These are phyloP conservation scores for Sporisorium scitamineum DNA, from an alignment of 1,284 basidiomycete genomes.

Conservation along the genomic window DNA sequence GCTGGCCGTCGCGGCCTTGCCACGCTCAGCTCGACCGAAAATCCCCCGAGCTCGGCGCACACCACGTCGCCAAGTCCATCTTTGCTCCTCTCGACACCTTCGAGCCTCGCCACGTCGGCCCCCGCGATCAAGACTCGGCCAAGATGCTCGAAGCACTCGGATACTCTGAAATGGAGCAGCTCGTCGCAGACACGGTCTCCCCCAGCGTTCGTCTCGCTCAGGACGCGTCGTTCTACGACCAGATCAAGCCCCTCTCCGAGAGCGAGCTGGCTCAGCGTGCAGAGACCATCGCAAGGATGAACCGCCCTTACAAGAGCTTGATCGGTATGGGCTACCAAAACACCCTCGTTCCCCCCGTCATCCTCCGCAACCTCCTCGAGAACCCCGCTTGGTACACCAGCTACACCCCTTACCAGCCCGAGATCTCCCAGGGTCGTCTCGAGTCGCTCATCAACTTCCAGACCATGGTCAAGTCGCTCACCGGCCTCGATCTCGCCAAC, in stretches of 20 bases:
- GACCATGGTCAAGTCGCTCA: conserved; percentile 94
- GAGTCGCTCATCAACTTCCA: conserved; percentile 98
- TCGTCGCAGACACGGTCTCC: conserved; percentile 64
- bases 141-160: conserved; percentile 64
- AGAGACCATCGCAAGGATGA: conserved; percentile 80
- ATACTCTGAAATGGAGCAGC: conserved; percentile 61
- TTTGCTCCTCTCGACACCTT: conserved; percentile 66
- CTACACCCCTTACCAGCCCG: conserved; percentile 90
- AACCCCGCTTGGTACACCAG: conserved; percentile 99
- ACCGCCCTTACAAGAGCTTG: conserved; percentile 87
- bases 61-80: conserved; percentile 55
- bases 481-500: conserved; percentile 83
- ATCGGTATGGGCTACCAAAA: conserved; percentile 97
- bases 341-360: conserved; percentile 65
- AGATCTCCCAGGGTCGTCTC: conserved; percentile 90
- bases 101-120: conserved; percentile 63
- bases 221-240: conserved; percentile 76
- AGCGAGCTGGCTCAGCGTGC: conserved; percentile 83
- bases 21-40: conserved; percentile 53
- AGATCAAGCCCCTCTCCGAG: conserved; percentile 78
- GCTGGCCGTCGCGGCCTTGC: conserved; percentile 26
- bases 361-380: conserved; percentile 75
- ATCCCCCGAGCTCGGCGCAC: conserved; percentile 54
- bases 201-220: conserved; percentile 72
- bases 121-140: conserved; percentile 55